Evolutionary conservation across 768 basidiomycete genomes (phyloP).

Genomic region (Vararia minispora): DNA sequence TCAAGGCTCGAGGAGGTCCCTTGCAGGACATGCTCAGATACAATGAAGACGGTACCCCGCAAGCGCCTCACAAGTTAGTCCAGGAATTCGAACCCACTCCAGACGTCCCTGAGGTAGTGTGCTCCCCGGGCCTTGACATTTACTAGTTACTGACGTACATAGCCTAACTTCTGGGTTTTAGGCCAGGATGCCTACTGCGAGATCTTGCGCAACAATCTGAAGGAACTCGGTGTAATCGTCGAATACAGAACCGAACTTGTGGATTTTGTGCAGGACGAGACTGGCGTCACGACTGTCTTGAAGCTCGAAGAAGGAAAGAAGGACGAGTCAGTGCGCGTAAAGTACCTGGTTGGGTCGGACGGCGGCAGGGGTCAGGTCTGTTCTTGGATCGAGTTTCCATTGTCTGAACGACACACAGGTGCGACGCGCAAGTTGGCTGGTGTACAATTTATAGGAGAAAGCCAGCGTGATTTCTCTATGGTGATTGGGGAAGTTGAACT

Average conservation of each 20-base stretch:
- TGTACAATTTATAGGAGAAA: conserved; percentile 2
- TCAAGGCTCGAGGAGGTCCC: not conserved
- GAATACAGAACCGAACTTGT: not conserved
- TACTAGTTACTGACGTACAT: no score
- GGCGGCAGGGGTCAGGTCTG: conserved; percentile 8
- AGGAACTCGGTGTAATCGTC: not conserved
- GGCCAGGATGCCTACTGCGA: conserved; percentile 1
- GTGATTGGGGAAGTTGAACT: conserved; percentile 4
- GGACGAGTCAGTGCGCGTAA: not conserved
- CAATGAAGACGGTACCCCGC: not conserved
- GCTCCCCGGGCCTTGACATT: no score
- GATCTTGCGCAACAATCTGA: conserved; percentile 1
- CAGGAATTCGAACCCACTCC: not conserved
- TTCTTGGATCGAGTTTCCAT: no score
- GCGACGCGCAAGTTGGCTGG: not conserved
- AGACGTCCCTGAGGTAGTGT: not conserved
- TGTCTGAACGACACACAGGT: no score
- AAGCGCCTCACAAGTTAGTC: not conserved
- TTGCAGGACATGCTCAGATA: not conserved
- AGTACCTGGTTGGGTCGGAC: conserved; percentile 5
- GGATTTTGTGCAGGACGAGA: not conserved
- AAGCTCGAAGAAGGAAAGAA: not conserved
- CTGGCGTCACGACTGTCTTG: not conserved
- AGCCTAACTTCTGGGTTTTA: not conserved
- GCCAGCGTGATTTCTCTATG: not conserved